Percentiles rank a stretch among this genome's conserved stretches.
phyloP scores from a whole-genome alignment of 345 rosid species.

The Brassica carinata region DNA sequence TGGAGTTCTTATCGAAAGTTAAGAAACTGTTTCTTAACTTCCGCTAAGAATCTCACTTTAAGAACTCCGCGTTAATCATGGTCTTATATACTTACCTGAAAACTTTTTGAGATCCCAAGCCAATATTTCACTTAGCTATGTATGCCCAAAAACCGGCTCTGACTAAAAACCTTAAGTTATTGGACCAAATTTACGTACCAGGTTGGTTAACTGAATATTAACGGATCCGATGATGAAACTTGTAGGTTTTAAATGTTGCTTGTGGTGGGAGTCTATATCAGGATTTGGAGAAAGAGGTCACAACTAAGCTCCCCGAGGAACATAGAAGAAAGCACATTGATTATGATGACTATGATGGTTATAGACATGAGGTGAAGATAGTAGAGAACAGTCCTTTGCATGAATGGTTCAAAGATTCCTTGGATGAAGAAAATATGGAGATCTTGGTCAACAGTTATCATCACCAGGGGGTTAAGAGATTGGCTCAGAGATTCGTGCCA shows the following conservation, averaged over 20 bases:
- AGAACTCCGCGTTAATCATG: no score
- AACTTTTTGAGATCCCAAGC: neutral
- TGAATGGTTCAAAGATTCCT: constrained; percentile 66
- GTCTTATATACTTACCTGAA: neutral
- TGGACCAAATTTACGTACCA: neutral
- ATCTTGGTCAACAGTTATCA: constrained; percentile 85
- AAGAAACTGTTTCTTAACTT: no score
- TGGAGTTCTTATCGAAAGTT: no score
- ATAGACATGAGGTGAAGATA: constrained; percentile 62
- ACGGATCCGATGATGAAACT: neutral
- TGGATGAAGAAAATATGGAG: constrained; percentile 57
- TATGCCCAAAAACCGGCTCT: neutral
- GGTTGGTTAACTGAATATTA: neutral
- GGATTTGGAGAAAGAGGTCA: constrained; percentile 65
- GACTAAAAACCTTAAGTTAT: neutral
- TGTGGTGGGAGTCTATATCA: constrained; percentile 82
- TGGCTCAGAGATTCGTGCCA: constrained; percentile 69
- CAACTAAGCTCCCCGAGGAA: constrained; percentile 36
- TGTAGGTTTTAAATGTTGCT: constrained; percentile 77
- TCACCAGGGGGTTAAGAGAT: constrained; percentile 83
- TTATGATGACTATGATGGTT: constrained; percentile 78
- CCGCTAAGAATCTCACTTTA: no score
- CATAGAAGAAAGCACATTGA: constrained; percentile 59
- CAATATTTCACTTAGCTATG: neutral
- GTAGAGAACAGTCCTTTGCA: constrained; percentile 65